Base-by-base conservation (phyloP, 2,329 filamentous ascomycete genomes). In the Diplodia mutila region DNA sequence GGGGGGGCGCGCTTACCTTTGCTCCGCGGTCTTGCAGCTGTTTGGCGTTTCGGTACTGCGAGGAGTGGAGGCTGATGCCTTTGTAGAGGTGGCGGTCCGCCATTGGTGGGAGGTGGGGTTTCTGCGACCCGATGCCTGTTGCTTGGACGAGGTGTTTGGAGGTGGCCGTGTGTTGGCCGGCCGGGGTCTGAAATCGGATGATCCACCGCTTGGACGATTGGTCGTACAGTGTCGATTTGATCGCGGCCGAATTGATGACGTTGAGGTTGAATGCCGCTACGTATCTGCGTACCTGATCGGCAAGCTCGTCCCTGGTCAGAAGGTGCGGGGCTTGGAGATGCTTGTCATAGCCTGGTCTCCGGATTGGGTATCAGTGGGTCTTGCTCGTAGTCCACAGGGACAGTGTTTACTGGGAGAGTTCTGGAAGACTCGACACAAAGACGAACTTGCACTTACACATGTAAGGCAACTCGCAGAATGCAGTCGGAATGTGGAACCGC, bases 401-500 rank as follows among this genome's bases (percentile, higher is more conserved):
- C 7, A 21, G 18, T 4, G 3, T 23, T 49, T 25, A 23, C 2
- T 3, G n/a, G 16, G 11, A 48, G 2, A 8, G 42, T 18, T 8
- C n/a, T 7, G 11, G 25, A 61, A 39, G 6, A 21, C 16, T 12
- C 16, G 8, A 9, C 4, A 18, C n/a, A 7, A 29, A 5, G 21
- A 0, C 2, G 32, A n/a, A n/a, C 16, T 8, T 1, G 16, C 25
- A 39, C 73, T 73, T 69, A 77, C 74, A 23, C 34, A 79, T 69
- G 53, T 76, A 82, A 0, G 80, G 80, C 64, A 79, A 68, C 25
- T 80, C 74, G 63, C 76, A 79, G 42, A 71, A 72, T 0, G 76
- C 73, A 0, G 78, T 80, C 5, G 77, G 76, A 2, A 81, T 69
- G 65, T 83, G 81, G 48, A 83, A 80, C 21, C 52, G 37, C 67